Base-by-base conservation (phyloP, 768 basidiomycete species). In the Leccinum boreale region DNA sequence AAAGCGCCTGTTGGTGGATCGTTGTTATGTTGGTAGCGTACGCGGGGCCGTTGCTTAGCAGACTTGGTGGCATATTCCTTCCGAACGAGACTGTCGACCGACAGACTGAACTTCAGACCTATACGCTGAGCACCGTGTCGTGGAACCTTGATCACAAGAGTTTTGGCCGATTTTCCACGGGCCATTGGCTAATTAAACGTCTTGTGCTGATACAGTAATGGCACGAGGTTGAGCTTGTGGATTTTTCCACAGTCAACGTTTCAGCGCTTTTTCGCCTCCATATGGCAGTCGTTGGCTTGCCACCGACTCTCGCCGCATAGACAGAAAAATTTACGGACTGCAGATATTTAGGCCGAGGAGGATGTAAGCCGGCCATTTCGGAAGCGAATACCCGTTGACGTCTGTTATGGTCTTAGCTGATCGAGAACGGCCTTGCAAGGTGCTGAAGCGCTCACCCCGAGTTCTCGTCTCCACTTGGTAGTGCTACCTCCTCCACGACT, bases 61-160 rank as follows among this genome's bases (percentile, higher is more conserved):
- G 89, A 85, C 24, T 81, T 78, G n/a, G 75, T 70, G 29, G 84
- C 64, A 9, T 77, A 71, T 59, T 84, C 71, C 26, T 75, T 70
- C 6, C 78, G 79, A 14, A 86, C 85, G 28, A 84, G 74, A 21
- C 68, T 70, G 60, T 86, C 79, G 21, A 90, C 83, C 61, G 87
- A 80, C 26, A 78, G 73, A 24, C 77, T 78, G 24, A 91, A 77
- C 36, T 87, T 85, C 57, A 80, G 77, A 2, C 85, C 86, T 56
- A 90, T 81, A 15, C 83, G 79, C 67, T 90, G 89, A 0, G 90
- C 83, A 69, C 88, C 86, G 62, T 90, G 88, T 56, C 86, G 78
- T 19, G 90, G 89, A 52, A 89, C 89, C 54, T 81, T 80, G 63
- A 90, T 69, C 67, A 81, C 84, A 52, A 90, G 79, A 35, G 75